Evolutionary conservation across 495 filamentous ascomycete species (phyloP).

Genomic region (Xylaria palmicola): DNA sequence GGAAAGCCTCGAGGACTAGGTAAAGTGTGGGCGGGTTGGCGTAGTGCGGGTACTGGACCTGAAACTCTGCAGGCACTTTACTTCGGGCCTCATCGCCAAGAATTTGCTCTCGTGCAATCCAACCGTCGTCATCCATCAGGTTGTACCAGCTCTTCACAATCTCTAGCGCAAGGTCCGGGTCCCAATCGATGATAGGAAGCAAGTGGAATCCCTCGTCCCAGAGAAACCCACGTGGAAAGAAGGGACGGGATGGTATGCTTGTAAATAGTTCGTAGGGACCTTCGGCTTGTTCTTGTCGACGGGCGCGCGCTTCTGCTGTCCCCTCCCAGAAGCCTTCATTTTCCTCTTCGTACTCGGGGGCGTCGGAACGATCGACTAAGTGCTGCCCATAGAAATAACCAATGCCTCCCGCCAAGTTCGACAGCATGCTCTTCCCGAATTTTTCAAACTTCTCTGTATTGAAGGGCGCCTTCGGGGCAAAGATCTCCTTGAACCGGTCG

Average conservation of each 20-base stretch:
- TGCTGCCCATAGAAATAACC: slow-evolving; percentile 90
- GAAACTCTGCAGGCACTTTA: slow-evolving; percentile 95
- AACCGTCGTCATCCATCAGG: slow-evolving; percentile 94
- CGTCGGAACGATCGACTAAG: slow-evolving; percentile 85
- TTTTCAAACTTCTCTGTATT: slow-evolving; percentile 65
- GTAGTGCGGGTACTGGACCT: slow-evolving; percentile 95
- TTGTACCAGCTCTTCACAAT: slow-evolving; percentile 95
- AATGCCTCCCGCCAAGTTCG: slow-evolving; percentile 91
- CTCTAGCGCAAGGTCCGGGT: slow-evolving; percentile 86
- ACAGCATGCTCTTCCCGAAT: slow-evolving; percentile 88
- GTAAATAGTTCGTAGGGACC: slow-evolving; percentile 90
- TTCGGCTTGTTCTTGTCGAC: slow-evolving; percentile 65
- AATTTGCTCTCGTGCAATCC: slow-evolving; percentile 97
- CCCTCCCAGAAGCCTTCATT: slow-evolving; percentile 98
- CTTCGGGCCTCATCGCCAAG: slow-evolving; percentile 90
- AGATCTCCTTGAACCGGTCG: slow-evolving; percentile 69
- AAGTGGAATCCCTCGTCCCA: slow-evolving; percentile 99
- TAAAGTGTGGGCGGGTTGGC: slow-evolving; percentile 98
- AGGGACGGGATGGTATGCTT: slow-evolving; percentile 87
- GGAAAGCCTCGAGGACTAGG: slow-evolving; percentile 77
- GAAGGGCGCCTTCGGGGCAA: slow-evolving; percentile 76
- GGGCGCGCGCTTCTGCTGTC: slow-evolving; percentile 65
- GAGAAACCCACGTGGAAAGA: slow-evolving; percentile 94
- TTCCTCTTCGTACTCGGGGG: slow-evolving; percentile 90
- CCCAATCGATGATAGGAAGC: slow-evolving; percentile 88